Evolutionary conservation across 306 rosid species (phyloP).

Genomic region (Lotus japonicus): DNA sequence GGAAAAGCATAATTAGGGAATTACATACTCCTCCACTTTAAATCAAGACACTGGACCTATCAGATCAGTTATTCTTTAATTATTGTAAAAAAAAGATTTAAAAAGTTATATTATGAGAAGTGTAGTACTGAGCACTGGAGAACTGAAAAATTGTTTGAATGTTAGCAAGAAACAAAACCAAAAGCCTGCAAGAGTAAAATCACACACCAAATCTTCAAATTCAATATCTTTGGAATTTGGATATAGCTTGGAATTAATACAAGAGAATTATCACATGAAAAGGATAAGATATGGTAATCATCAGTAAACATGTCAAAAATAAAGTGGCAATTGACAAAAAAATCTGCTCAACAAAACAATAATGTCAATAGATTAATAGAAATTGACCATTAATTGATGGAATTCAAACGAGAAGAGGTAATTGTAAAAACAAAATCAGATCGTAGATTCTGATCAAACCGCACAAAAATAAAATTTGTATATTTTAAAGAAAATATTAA

Average conservation of each 20-base stretch:
- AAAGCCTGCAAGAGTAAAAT: not conserved
- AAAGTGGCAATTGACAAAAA: not conserved
- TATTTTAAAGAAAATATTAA: not conserved
- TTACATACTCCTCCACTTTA: too few relatives aligned
- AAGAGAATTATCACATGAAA: not conserved
- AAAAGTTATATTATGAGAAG: too few relatives aligned
- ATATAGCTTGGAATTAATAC: not conserved
- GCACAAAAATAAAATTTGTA: not conserved
- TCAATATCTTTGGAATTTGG: not conserved
- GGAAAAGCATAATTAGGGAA: not conserved
- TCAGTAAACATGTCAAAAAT: not conserved
- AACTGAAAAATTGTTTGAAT: not conserved
- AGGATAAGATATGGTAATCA: not conserved
- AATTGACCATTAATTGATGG: not conserved
- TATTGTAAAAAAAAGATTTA: too few relatives aligned
- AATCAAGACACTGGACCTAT: too few relatives aligned
- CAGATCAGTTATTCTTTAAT: too few relatives aligned
- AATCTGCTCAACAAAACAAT: not conserved
- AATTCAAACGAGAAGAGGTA: not conserved
- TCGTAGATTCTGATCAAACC: constrained; percentile 12
- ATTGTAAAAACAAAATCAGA: not conserved
- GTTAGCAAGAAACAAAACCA: not conserved
- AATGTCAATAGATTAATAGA: not conserved
- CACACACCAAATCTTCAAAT: not conserved
- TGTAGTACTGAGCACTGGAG: too few relatives aligned